A percentile compares a stretch with the other conserved stretches of the same genome.
Evolutionary conservation across 176 grass and related monocot genomes (phyloP).

Genomic region (Ensete ventricosum): DNA sequence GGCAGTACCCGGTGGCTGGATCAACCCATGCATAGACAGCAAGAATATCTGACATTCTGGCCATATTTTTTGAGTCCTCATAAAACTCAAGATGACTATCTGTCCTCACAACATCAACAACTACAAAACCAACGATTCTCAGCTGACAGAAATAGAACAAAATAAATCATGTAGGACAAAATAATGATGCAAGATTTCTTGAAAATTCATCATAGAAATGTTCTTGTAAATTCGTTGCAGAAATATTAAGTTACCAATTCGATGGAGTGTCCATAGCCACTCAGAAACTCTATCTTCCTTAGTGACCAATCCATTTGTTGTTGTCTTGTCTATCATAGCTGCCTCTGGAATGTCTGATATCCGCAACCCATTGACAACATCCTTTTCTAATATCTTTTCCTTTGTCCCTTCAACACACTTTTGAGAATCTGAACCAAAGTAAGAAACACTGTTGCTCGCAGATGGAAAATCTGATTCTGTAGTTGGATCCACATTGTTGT

Average conservation of each 20-base stretch:
- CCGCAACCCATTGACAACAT: conserved; percentile 52
- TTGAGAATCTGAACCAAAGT: conserved; percentile 39
- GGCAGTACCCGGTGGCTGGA: conserved; percentile 95
- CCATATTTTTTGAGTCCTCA: conserved; percentile 95
- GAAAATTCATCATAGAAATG: too few species aligned
- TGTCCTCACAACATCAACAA: conserved; percentile 98
- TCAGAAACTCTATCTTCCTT: conserved; percentile 82
- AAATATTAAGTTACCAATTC: conserved; percentile 58
- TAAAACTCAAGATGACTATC: conserved; percentile 95
- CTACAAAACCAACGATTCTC: conserved; percentile 30
- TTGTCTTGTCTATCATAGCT: conserved; percentile 43
- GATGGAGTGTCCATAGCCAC: conserved; percentile 95
- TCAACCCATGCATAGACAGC: conserved; percentile 99
- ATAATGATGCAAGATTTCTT: background rate
- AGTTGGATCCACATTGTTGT: conserved; percentile 88
- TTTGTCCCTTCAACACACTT: conserved; percentile 51
- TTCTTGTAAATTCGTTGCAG: background rate
- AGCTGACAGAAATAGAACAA: background rate
- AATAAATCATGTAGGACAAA: background rate
- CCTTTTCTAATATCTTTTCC: conserved; percentile 34
- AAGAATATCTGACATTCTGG: conserved; percentile 99
- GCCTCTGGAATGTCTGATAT: conserved; percentile 57
- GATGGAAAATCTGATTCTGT: conserved; percentile 63
- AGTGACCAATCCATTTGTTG: conserved; percentile 25
- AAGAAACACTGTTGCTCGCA: conserved; percentile 41